These are phyloP conservation scores for Geotrichum restrictum DNA, from an alignment of 1,139 yeast species.

Conservation along the genomic window DNA sequence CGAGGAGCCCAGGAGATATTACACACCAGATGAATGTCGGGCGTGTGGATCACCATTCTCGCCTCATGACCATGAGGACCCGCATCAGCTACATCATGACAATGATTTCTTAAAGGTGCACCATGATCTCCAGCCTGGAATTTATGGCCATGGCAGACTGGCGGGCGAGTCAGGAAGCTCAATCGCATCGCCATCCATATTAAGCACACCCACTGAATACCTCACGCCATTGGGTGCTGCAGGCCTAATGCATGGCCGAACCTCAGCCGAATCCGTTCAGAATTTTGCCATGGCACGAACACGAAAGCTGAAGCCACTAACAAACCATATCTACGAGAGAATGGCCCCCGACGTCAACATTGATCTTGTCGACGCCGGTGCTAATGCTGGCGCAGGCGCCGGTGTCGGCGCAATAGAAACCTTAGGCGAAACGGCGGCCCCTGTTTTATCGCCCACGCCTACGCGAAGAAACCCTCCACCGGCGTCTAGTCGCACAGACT, in stretches of 20 bases:
- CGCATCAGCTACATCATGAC: neutral
- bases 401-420: too few species aligned
- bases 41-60: neutral
- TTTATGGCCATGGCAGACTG: neutral
- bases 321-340: neutral
- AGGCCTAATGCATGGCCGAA: neutral
- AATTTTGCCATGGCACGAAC: neutral
- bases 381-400: too few species aligned
- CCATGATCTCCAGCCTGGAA: neutral
- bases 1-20: neutral
- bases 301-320: neutral
- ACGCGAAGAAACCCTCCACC: neutral
- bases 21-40: neutral
- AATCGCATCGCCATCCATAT: constrained; percentile 13
- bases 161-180: constrained; percentile 4
- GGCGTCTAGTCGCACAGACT: neutral
- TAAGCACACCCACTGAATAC: constrained; percentile 17
- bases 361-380: neutral
- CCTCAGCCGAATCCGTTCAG: neutral
- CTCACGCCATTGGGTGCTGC: constrained; percentile 1
- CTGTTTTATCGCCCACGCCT: neutral
- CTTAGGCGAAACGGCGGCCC: neutral
- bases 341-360: neutral
- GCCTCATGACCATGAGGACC: neutral
- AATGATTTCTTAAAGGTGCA: neutral